phyloP scores from a whole-genome alignment of 441 rosid genomes.

The Cnidoscolus chayamansa region DNA sequence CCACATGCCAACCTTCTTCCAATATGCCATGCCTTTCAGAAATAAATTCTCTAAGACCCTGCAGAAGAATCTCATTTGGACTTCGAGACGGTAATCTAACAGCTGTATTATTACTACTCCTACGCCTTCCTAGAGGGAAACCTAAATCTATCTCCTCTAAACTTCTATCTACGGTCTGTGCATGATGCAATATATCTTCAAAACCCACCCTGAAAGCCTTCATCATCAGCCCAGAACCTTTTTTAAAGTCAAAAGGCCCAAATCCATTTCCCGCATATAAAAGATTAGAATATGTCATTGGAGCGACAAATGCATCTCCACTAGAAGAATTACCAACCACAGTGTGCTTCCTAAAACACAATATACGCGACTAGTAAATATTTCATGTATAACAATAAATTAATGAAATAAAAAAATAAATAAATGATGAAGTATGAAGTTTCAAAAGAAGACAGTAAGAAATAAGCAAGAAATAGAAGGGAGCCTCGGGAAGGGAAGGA shows the following conservation, averaged over 20 bases:
- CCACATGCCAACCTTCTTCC: conserved; percentile 83
- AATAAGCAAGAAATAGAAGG: not conserved
- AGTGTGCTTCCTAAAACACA: conserved; percentile 50
- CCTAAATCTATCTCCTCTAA: conserved; percentile 46
- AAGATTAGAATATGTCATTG: conserved; percentile 47
- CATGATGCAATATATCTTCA: conserved; percentile 43
- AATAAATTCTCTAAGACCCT: conserved; percentile 68
- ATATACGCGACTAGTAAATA: conserved; percentile 37
- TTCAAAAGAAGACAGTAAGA: not conserved
- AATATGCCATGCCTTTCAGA: conserved; percentile 76
- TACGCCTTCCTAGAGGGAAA: conserved; percentile 45
- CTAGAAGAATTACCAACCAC: conserved; percentile 48
- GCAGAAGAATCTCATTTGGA: conserved; percentile 66
- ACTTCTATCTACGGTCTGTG: conserved; percentile 37
- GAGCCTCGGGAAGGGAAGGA: not conserved
- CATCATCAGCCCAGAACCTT: conserved; percentile 44
- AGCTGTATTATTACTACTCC: conserved; percentile 43
- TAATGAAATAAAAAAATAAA: not conserved
- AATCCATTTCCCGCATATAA: conserved; percentile 45
- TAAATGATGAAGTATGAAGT: not conserved
- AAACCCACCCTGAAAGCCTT: conserved; percentile 41
- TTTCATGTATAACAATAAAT: not conserved
- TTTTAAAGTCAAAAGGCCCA: conserved; percentile 34
- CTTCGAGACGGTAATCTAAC: conserved; percentile 55
- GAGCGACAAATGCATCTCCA: conserved; percentile 50